A percentile compares a stretch with the other conserved stretches of the same genome.
These are phyloP conservation scores for Circinella minor DNA, from an alignment of 371 early-diverging fungal species.

Conservation along the genomic window DNA sequence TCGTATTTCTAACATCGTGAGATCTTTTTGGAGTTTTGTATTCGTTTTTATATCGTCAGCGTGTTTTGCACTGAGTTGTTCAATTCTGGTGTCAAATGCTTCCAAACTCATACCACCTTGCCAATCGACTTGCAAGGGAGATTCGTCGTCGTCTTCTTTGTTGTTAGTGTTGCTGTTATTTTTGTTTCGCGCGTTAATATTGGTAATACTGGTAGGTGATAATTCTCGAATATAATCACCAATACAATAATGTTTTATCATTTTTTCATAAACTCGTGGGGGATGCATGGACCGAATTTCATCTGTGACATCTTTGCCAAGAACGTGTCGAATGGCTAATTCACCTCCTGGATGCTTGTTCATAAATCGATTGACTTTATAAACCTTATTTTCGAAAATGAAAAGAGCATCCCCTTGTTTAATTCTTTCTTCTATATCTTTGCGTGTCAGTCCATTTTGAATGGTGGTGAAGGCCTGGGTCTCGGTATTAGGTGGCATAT, in stretches of 20 bases:
- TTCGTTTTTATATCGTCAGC: conserved; percentile 22
- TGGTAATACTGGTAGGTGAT: too few relatives aligned
- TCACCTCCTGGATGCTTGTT: conserved; percentile 93
- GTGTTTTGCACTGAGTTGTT: conserved; percentile 33
- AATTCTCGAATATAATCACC: conserved; percentile 60
- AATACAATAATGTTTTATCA: conserved; percentile 77
- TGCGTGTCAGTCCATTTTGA: conserved; percentile 33
- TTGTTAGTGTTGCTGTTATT: not conserved
- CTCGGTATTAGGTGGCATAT: conserved; percentile 45
- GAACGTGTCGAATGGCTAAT: conserved; percentile 80
- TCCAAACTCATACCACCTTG: conserved; percentile 35
- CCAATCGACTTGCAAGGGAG: conserved; percentile 30
- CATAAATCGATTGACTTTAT: conserved; percentile 83
- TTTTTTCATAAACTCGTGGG: conserved; percentile 72
- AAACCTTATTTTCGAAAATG: conserved; percentile 81
- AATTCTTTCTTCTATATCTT: conserved; percentile 49
- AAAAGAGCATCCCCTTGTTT: conserved; percentile 73
- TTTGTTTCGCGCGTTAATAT: not conserved
- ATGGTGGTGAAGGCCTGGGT: conserved; percentile 15
- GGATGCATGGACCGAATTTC: conserved; percentile 91
- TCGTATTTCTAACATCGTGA: conserved; percentile 53
- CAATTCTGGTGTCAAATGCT: conserved; percentile 41
- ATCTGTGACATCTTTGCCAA: conserved; percentile 93
- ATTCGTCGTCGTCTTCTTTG: conserved; percentile 2
- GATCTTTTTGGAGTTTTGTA: conserved; percentile 18